Percentiles rank a stretch among this genome's conserved stretches.
Evolutionary conservation across 2,329 filamentous ascomycete genomes (phyloP).

Genomic region (Colletotrichum tabaci): DNA sequence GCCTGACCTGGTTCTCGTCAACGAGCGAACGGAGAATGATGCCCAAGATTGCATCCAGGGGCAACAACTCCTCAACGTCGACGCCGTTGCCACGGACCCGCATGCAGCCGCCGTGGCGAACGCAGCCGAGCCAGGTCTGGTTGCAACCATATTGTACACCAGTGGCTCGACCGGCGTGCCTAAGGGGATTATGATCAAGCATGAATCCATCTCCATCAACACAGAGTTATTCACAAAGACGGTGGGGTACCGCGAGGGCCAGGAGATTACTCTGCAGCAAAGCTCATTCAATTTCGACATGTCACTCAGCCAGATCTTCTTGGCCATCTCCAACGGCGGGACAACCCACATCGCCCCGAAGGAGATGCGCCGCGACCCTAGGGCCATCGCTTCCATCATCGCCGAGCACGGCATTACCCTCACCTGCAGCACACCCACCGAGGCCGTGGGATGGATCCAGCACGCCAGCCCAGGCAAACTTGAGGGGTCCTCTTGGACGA

Average conservation of each 20-base stretch:
- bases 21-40: too few species aligned
- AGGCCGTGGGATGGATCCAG: constrained; percentile 53
- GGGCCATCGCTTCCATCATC: constrained; percentile 54
- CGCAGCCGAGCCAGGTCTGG: too few species aligned
- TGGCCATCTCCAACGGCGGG: constrained; percentile 54
- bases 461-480: constrained; percentile 39
- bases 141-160: constrained; percentile 52
- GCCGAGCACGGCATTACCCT: constrained; percentile 51
- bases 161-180: constrained; percentile 53
- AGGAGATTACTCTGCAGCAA: constrained; percentile 55
- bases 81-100: too few species aligned
- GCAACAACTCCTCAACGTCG: too few species aligned
- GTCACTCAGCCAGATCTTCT: constrained; percentile 56
- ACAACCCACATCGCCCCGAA: constrained; percentile 53
- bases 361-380: constrained; percentile 51
- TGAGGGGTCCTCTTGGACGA: constrained; percentile 42
- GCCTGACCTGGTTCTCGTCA: too few species aligned
- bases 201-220: constrained; percentile 49
- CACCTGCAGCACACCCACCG: constrained; percentile 58
- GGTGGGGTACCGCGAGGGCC: constrained; percentile 32
- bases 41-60: too few species aligned
- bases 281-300: constrained; percentile 59
- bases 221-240: constrained; percentile 39
- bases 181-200: constrained; percentile 57
- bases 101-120: too few species aligned